Conservation (phyloP, 2,329 filamentous ascomycete genomes). For the Beauveria pseudobassiana region DNA sequence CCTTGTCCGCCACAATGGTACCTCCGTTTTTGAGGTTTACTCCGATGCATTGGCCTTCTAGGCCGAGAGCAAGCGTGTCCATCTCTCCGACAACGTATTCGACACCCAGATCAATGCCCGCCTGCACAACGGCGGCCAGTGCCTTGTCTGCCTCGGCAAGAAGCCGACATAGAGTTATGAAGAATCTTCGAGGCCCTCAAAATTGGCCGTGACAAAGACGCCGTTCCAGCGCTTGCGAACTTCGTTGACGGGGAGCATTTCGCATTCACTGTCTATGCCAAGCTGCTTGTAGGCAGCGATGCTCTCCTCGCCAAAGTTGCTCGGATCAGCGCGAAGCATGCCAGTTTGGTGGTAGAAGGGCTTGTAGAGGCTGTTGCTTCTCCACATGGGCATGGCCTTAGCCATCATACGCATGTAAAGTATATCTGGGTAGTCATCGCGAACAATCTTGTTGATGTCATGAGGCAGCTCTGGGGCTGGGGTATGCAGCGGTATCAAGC, state of each 20-base stretch:
- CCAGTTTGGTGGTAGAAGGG: conserved; percentile 50
- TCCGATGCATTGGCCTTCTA: conserved; percentile 38
- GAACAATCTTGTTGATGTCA: conserved; percentile 37
- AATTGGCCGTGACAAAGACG: conserved; percentile 49
- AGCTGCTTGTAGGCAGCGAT: conserved; percentile 29
- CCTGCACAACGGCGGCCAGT: conserved; percentile 45
- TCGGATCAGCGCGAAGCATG: conserved; percentile 37
- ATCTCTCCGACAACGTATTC: conserved; percentile 47
- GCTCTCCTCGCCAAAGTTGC: conserved; percentile 37
- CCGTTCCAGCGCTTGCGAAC: conserved; percentile 48
- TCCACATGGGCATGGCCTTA: conserved; percentile 33
- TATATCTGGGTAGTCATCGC: conserved; percentile 33
- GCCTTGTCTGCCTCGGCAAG: conserved; percentile 51
- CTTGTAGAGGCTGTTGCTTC: conserved; percentile 41
- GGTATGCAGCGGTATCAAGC: conserved; percentile 28
- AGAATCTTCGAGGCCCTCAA: conserved; percentile 46
- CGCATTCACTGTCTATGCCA: conserved; percentile 32
- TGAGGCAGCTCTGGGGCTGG: conserved; percentile 37
- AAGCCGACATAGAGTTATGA: conserved; percentile 52
- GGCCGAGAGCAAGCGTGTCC: conserved; percentile 37
- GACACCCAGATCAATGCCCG: conserved; percentile 44
- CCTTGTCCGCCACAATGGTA: conserved; percentile 40
- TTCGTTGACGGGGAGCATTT: conserved; percentile 39
- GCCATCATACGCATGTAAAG: conserved; percentile 33
- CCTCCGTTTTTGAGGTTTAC: conserved; percentile 40